Conservation (phyloP, 2,329 filamentous ascomycete species). For the Diplodia corticola region DNA sequence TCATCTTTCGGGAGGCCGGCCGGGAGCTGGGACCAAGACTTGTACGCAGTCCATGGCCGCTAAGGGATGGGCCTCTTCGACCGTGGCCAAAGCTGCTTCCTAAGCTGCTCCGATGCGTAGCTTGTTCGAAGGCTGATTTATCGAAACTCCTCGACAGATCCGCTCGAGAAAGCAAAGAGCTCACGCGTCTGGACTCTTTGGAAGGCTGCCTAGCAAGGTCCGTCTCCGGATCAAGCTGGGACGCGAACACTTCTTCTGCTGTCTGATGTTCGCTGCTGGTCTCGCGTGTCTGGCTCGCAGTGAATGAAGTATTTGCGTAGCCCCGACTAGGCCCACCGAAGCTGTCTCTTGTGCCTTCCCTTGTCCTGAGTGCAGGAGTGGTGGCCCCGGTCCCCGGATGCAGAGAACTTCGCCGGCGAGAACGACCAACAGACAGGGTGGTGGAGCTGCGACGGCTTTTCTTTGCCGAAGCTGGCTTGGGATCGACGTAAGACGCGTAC, state of each 20-base stretch:
- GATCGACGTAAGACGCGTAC: slow-evolving; percentile 75
- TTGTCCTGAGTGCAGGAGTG: slow-evolving; percentile 66
- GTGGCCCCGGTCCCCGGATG: slow-evolving; percentile 64
- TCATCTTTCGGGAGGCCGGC: slow-evolving; percentile 40
- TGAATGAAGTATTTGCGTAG: slow-evolving; percentile 44
- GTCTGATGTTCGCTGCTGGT: slow-evolving; percentile 37
- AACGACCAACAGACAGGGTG: slow-evolving; percentile 38
- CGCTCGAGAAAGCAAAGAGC: slow-evolving; percentile 83
- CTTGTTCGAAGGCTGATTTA: slow-evolving; percentile 74
- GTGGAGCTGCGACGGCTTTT: slow-evolving; percentile 36
- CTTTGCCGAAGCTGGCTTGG: slow-evolving; percentile 53
- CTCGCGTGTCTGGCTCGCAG: slow-evolving; percentile 33
- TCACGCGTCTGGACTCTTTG: slow-evolving; percentile 76
- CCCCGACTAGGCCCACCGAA: slow-evolving; percentile 59
- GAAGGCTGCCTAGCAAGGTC: slow-evolving; percentile 52
- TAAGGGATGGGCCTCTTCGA: slow-evolving; percentile 73
- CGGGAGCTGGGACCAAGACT: slow-evolving; percentile 49
- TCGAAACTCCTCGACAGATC: slow-evolving; percentile 86
- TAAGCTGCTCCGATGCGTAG: slow-evolving; percentile 48
- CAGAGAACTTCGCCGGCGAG: slow-evolving; percentile 65
- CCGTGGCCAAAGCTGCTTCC: slow-evolving; percentile 52
- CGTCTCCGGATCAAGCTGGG: slow-evolving; percentile 52
- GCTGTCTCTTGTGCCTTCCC: slow-evolving; percentile 72
- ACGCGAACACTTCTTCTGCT: slow-evolving; percentile 51
- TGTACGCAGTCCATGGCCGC: slow-evolving; percentile 62